phyloP scores from a whole-genome alignment of 2,329 filamentous ascomycete genomes.

The Pseudopyricularia javanii region DNA sequence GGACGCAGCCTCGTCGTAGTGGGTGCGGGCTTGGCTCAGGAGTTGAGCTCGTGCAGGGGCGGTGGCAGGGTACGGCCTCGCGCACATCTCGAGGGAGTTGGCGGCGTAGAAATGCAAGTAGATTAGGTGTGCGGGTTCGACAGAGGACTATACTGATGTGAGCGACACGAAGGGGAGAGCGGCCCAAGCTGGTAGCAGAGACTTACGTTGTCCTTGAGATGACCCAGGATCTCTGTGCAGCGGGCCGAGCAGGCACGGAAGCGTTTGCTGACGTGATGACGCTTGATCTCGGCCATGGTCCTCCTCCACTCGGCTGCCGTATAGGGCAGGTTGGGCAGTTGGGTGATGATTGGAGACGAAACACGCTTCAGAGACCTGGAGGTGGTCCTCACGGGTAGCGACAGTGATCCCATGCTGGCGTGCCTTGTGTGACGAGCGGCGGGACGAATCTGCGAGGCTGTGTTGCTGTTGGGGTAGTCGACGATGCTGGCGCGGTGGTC shows the following conservation, averaged over 20 bases:
- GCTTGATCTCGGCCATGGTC: constrained; percentile 39
- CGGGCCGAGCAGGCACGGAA: constrained; percentile 40
- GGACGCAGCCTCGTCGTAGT: constrained; percentile 35
- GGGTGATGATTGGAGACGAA: constrained; percentile 6
- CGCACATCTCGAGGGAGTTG: constrained; percentile 44
- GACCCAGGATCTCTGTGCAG: constrained; percentile 40
- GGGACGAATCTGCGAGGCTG: not conserved
- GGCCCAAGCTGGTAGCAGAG: not conserved
- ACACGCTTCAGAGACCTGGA: constrained; percentile 11
- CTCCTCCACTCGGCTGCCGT: constrained; percentile 37
- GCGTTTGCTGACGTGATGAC: constrained; percentile 34
- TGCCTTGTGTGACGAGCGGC: constrained; percentile 3
- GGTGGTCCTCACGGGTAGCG: constrained; percentile 2
- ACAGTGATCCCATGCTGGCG: constrained; percentile 5
- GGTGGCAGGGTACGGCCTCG: constrained; percentile 30
- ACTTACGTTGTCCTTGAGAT: constrained; percentile 31
- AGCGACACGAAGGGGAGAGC: not conserved
- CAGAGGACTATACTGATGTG: constrained; percentile 8
- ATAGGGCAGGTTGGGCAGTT: constrained; percentile 21
- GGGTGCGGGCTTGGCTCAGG: constrained; percentile 35
- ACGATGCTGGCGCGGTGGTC: not conserved
- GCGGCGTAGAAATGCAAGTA: constrained; percentile 52
- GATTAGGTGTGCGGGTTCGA: constrained; percentile 42
- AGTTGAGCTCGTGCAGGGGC: constrained; percentile 33
- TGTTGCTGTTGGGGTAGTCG: constrained; percentile 3